A percentile compares a stretch with the other conserved stretches of the same genome.
These are phyloP conservation scores for Wickerhamiella azyma DNA, from an alignment of 805 yeast species.

Conservation along the genomic window DNA sequence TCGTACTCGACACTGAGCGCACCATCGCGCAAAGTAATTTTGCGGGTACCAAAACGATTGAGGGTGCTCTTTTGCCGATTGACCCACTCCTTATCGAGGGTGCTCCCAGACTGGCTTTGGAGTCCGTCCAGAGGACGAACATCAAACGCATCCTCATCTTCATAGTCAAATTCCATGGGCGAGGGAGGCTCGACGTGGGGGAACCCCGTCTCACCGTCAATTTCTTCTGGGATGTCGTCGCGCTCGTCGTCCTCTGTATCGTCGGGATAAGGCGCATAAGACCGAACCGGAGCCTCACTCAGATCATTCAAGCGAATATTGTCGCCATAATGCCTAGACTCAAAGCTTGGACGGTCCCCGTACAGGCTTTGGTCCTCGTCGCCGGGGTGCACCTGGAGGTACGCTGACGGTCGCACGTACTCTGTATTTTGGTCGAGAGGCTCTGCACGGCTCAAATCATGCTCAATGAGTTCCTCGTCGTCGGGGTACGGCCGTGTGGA, in stretches of 20 bases:
- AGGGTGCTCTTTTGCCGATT: slow-evolving; percentile 23
- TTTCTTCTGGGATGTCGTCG: slow-evolving; percentile 14
- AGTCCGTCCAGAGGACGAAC: slow-evolving; percentile 2
- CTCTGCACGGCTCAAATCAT: not conserved
- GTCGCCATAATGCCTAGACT: slow-evolving; percentile 1
- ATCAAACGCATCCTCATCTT: slow-evolving; percentile 8
- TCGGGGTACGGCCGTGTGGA: not conserved
- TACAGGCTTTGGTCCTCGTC: slow-evolving; percentile 5
- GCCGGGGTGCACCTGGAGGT: slow-evolving; percentile 5
- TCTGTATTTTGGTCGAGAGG: not conserved
- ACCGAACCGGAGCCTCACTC: not conserved
- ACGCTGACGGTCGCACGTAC: slow-evolving; percentile 4
- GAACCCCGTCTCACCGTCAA: slow-evolving; percentile 20
- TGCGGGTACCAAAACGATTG: slow-evolving; percentile 26
- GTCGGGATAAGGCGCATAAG: slow-evolving; percentile 15
- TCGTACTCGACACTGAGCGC: slow-evolving; percentile 27
- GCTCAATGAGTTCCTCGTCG: not conserved
- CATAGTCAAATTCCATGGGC: not conserved
- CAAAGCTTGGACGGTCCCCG: slow-evolving; percentile 1
- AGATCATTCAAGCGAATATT: slow-evolving; percentile 5
- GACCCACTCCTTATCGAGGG: slow-evolving; percentile 17
- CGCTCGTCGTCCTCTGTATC: slow-evolving; percentile 9
- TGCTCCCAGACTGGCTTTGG: not conserved
- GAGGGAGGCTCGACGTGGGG: slow-evolving; percentile 8
- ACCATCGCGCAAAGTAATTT: slow-evolving; percentile 27